phyloP scores from a whole-genome alignment of 2,329 filamentous ascomycete species.

The Calonectria montana region DNA sequence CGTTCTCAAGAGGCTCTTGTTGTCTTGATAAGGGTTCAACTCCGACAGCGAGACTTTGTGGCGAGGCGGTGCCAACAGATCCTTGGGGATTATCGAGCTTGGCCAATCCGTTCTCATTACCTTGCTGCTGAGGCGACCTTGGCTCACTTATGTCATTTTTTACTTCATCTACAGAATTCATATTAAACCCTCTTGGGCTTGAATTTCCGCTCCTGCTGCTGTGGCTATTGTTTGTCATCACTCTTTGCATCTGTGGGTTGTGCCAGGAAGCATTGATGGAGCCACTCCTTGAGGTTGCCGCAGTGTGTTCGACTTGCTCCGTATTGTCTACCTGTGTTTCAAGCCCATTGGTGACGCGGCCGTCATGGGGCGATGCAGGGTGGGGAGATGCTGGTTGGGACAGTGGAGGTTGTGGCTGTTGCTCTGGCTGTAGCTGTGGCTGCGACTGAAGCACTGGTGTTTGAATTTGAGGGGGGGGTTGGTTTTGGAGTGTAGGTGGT shows the following conservation, averaged over 20 bases:
- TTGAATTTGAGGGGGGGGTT: not conserved
- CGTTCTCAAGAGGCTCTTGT: not conserved
- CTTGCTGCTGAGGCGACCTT: not conserved
- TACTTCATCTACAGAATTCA: not conserved
- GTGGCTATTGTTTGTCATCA: constrained; percentile 24
- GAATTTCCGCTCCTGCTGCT: constrained; percentile 19
- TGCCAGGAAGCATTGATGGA: constrained; percentile 2
- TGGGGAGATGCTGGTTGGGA: not conserved
- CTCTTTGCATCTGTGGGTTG: constrained; percentile 16
- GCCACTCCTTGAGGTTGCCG: not conserved
- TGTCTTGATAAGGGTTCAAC: constrained; percentile 7
- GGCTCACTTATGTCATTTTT: not conserved
- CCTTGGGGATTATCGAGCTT: not conserved
- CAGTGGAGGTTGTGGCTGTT: not conserved
- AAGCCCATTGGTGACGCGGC: not conserved
- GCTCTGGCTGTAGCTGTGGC: not conserved
- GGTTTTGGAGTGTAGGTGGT: not conserved
- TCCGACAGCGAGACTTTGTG: not conserved
- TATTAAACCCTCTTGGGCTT: constrained; percentile 10
- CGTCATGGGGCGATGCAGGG: constrained; percentile 15
- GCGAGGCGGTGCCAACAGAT: not conserved
- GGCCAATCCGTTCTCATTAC: not conserved
- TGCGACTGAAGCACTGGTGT: not conserved
- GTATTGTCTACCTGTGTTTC: constrained; percentile 1
- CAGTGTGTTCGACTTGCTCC: not conserved